A percentile compares a stretch with the other conserved stretches of the same genome.
These are phyloP conservation scores for Arthroderma sp. DNA, from an alignment of 2,329 filamentous ascomycete species.

Conservation along the genomic window DNA sequence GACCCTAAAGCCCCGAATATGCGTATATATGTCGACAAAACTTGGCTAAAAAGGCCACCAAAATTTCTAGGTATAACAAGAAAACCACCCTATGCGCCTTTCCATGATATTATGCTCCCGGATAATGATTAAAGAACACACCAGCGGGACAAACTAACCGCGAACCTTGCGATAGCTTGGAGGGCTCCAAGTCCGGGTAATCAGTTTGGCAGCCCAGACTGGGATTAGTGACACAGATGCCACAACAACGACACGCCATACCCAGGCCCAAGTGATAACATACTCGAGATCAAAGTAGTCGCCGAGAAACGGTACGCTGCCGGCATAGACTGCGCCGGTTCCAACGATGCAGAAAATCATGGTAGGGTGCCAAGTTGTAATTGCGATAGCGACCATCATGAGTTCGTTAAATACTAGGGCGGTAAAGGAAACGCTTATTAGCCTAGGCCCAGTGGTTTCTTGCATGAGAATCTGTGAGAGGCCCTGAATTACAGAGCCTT, in stretches of 20 bases:
- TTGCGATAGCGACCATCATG: conserved; percentile 90
- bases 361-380: conserved; percentile 90
- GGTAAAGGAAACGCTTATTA: conserved; percentile 87
- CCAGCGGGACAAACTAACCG: conserved; percentile 15
- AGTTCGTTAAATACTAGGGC: conserved; percentile 88
- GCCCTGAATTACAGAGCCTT: conserved; percentile 92
- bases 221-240: conserved; percentile 69
- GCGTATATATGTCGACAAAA: no score
- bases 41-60: no score
- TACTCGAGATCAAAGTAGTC: conserved; percentile 81
- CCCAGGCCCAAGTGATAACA: conserved; percentile 64
- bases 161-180: conserved; percentile 86
- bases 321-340: conserved; percentile 68
- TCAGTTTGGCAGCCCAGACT: conserved; percentile 74
- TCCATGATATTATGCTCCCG: no score
- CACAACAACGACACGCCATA: conserved; percentile 78
- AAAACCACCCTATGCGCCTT: no score
- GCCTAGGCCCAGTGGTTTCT: conserved; percentile 49
- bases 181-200: conserved; percentile 73
- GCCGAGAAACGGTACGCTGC: conserved; percentile 71
- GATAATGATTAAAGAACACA: no score
- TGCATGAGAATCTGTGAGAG: conserved; percentile 77
- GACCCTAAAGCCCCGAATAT: no score
- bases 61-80: no score
- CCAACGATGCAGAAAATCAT: conserved; percentile 79